Evolutionary conservation across 1,284 basidiomycete species (phyloP).

Genomic region (Gomphus bonarii): DNA sequence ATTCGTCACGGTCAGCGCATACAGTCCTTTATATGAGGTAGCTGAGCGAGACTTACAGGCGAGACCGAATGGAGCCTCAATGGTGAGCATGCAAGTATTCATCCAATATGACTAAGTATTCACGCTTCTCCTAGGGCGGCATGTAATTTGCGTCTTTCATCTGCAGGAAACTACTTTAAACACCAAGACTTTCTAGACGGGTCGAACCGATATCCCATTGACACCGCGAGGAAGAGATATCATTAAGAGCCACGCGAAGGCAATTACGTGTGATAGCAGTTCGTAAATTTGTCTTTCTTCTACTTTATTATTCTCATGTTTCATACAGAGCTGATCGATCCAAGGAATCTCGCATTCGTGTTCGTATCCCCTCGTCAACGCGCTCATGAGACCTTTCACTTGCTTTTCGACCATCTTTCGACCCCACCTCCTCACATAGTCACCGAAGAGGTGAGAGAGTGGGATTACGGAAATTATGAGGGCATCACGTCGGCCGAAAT

Average conservation of each 20-base stretch:
- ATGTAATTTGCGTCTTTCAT: neutral
- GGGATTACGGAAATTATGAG: slow-evolving; percentile 90
- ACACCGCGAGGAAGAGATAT: slow-evolving; percentile 73
- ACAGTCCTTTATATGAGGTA: neutral
- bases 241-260: slow-evolving; percentile 52
- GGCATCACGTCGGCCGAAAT: slow-evolving; percentile 73
- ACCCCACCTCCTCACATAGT: slow-evolving; percentile 42
- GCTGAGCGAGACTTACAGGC: slow-evolving; percentile 32
- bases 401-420: slow-evolving; percentile 56
- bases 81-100: slow-evolving; percentile 34
- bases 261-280: slow-evolving; percentile 73
- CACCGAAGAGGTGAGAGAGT: slow-evolving; percentile 66
- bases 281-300: slow-evolving; percentile 23
- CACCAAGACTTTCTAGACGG: slow-evolving; percentile 49
- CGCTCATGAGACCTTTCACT: slow-evolving; percentile 77
- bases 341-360: slow-evolving; percentile 65
- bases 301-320: neutral
- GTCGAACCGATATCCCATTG: slow-evolving; percentile 78
- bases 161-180: neutral
- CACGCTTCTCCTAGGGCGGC: slow-evolving; percentile 17
- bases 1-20: slow-evolving; percentile 59
- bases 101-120: neutral
- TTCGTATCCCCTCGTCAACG: slow-evolving; percentile 78
- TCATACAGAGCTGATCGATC: slow-evolving; percentile 44
- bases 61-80: slow-evolving; percentile 94